Percentiles rank a stretch among this genome's conserved stretches.
These are phyloP conservation scores for Papilionanthe hybrid DNA, from an alignment of 116 monocot species.

Conservation along the genomic window DNA sequence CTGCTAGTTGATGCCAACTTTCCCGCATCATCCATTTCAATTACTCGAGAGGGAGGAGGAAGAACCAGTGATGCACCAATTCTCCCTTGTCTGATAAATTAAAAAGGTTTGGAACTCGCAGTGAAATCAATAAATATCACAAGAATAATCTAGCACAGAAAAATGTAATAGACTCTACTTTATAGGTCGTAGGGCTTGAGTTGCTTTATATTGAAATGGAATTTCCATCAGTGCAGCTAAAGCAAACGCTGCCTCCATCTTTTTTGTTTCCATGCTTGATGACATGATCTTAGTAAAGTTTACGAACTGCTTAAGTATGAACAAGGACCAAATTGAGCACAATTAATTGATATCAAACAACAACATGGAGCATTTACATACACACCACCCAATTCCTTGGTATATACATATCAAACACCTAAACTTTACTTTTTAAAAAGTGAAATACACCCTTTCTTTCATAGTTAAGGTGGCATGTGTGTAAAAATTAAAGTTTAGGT, in stretches of 20 bases:
- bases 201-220: conserved; percentile 76
- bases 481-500: no score
- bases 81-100: conserved; percentile 30
- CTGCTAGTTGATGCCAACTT: conserved; percentile 23
- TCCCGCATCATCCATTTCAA: conserved; percentile 50
- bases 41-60: conserved; percentile 61
- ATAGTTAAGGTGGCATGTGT: no score
- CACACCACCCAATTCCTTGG: no score
- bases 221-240: conserved; percentile 96
- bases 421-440: no score
- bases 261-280: conserved; percentile 36
- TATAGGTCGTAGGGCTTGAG: conserved; percentile 43
- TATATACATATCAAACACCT: no score
- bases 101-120: conserved; percentile 2
- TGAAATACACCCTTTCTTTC: no score
- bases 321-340: background rate
- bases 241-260: conserved; percentile 83
- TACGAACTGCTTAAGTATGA: conserved; percentile 59
- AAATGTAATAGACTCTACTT: conserved; percentile 27
- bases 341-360: background rate
- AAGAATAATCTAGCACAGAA: background rate
- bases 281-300: conserved; percentile 90
- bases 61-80: conserved; percentile 18
- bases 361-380: no score
- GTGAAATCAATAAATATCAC: background rate